phyloP scores from a whole-genome alignment of 371 early-diverging fungal species.

The Blastocladiella emersonii region DNA sequence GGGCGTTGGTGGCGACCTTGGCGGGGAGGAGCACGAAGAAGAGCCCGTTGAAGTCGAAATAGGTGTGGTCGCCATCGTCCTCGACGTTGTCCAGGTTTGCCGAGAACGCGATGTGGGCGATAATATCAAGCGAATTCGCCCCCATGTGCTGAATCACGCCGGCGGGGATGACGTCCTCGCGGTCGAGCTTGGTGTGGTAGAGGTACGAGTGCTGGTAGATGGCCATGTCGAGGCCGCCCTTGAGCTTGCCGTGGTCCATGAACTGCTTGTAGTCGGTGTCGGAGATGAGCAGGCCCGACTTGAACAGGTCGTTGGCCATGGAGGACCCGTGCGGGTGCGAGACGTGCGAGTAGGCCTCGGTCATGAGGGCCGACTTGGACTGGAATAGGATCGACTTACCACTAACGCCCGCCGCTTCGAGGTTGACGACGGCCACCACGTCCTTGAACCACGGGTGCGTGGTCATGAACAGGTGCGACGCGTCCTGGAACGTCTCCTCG shows the following conservation, averaged over 20 bases:
- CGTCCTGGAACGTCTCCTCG: constrained; percentile 64
- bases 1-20: constrained; percentile 8
- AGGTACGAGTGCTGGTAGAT: constrained; percentile 53
- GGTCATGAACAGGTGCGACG: constrained; percentile 56
- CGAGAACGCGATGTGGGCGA: constrained; percentile 36
- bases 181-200: constrained; percentile 60
- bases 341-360: constrained; percentile 50
- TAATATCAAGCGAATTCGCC: constrained; percentile 45
- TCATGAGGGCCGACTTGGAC: constrained; percentile 50
- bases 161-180: constrained; percentile 35
- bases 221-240: constrained; percentile 51
- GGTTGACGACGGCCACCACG: constrained; percentile 41
- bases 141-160: constrained; percentile 61
- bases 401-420: constrained; percentile 56
- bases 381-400: constrained; percentile 64
- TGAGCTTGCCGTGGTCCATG: constrained; percentile 48
- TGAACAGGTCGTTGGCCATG: constrained; percentile 56
- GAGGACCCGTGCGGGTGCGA: constrained; percentile 62
- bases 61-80: constrained; percentile 31
- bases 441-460: constrained; percentile 38
- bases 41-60: constrained; percentile 45
- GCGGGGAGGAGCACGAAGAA: constrained; percentile 21
- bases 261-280: constrained; percentile 69
- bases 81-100: constrained; percentile 31
- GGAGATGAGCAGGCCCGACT: constrained; percentile 51